Conservation (phyloP, 1,139 yeast genomes). For the Debaryomyces fabryi region DNA sequence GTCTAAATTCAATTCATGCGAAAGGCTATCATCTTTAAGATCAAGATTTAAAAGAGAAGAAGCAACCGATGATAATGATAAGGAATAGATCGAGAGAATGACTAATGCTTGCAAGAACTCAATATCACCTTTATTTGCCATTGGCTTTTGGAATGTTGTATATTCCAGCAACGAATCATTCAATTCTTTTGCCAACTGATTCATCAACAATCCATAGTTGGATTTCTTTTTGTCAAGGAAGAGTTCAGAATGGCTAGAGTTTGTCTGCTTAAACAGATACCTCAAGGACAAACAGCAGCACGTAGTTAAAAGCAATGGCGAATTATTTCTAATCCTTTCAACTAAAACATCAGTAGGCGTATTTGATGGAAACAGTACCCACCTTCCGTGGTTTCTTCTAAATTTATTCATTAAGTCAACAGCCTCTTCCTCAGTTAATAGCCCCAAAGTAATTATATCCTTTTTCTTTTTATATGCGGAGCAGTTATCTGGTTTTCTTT, state of each 20-base stretch:
- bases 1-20: constrained; percentile 37
- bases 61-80: constrained; percentile 56
- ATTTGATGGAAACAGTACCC: constrained; percentile 73
- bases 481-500: neutral
- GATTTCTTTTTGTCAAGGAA: constrained; percentile 20
- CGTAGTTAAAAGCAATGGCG: constrained; percentile 66
- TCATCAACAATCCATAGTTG: constrained; percentile 28
- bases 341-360: constrained; percentile 54
- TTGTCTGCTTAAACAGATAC: constrained; percentile 36
- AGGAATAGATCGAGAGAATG: constrained; percentile 61
- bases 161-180: constrained; percentile 40
- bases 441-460: constrained; percentile 30
- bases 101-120: constrained; percentile 71
- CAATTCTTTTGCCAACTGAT: constrained; percentile 45
- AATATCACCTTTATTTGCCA: constrained; percentile 34
- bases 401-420: constrained; percentile 57
- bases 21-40: constrained; percentile 5
- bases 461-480: neutral
- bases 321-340: constrained; percentile 51
- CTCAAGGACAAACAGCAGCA: constrained; percentile 66
- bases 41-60: constrained; percentile 11
- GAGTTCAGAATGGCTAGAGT: constrained; percentile 24
- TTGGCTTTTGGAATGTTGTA: constrained; percentile 22
- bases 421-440: constrained; percentile 54
- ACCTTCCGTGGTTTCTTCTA: constrained; percentile 68